Evolutionary conservation across 371 early-diverging fungal species (phyloP).

Genomic region (Sporodiniella umbellata): DNA sequence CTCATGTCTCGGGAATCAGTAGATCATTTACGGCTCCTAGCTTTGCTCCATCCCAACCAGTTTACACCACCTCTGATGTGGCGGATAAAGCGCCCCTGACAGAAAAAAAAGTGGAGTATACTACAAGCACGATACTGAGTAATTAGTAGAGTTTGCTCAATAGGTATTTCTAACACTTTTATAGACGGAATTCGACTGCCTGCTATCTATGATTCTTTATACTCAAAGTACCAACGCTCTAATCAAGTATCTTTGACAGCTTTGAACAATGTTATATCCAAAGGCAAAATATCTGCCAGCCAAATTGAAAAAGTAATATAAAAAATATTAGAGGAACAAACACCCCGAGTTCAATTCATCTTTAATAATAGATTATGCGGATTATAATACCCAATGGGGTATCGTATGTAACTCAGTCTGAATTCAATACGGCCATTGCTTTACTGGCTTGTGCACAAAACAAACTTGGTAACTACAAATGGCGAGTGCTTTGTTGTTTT

Average conservation of each 20-base stretch:
- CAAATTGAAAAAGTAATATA: slow-evolving; percentile 44
- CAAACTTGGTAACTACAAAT: slow-evolving; percentile 56
- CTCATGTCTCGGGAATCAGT: background rate
- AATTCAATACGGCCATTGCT: slow-evolving; percentile 67
- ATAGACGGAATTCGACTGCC: slow-evolving; percentile 44
- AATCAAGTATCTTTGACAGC: slow-evolving; percentile 47
- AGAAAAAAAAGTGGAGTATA: background rate
- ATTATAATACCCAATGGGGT: slow-evolving; percentile 44
- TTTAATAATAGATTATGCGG: slow-evolving; percentile 28
- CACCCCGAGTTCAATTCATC: too few relatives aligned
- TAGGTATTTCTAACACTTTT: background rate
- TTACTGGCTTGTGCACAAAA: slow-evolving; percentile 70
- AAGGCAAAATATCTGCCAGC: slow-evolving; percentile 41
- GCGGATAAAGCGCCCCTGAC: background rate
- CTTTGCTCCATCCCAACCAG: background rate
- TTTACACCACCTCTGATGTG: slow-evolving; percentile 9
- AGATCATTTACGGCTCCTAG: slow-evolving; percentile 21
- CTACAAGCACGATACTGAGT: slow-evolving; percentile 10
- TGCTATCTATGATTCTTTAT: slow-evolving; percentile 45
- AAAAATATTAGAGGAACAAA: background rate
- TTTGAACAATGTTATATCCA: slow-evolving; percentile 41
- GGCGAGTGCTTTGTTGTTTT: too few relatives aligned
- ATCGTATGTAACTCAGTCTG: slow-evolving; percentile 53
- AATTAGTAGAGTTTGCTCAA: background rate
- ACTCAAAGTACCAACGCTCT: slow-evolving; percentile 39